These are phyloP conservation scores for Corrigiola litoralis DNA, from an alignment of 179 eudicot species.

Conservation along the genomic window DNA sequence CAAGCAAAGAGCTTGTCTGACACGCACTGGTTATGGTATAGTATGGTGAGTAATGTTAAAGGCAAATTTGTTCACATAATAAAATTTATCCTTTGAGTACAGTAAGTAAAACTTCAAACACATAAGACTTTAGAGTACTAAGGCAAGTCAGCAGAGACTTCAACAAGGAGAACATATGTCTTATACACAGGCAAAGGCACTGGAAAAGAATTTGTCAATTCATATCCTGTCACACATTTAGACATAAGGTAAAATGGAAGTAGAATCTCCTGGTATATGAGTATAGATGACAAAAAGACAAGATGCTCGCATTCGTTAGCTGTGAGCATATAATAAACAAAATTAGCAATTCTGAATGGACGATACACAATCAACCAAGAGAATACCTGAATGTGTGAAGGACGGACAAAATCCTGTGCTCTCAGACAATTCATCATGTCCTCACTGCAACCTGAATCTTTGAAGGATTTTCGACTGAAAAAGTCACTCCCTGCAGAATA, in stretches of 20 bases:
- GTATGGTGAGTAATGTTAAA: too few species aligned
- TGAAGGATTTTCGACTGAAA: slow-evolving; percentile 71
- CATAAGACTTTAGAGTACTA: neutral
- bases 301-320: neutral
- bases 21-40: too few species aligned
- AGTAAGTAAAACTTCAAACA: too few species aligned
- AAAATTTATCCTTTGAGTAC: too few species aligned
- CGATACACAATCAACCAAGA: neutral
- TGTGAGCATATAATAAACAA: slow-evolving; percentile 3
- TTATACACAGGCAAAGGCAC: neutral
- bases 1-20: too few species aligned
- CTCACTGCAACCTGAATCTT: slow-evolving; percentile 61
- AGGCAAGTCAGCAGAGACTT: neutral
- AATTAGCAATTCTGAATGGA: slow-evolving; percentile 7
- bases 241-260: neutral
- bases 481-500: slow-evolving; percentile 47
- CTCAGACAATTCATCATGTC: slow-evolving; percentile 55
- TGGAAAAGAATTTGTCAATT: neutral
- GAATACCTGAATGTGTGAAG: slow-evolving; percentile 81
- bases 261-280: neutral
- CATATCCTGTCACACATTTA: neutral
- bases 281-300: neutral
- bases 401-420: slow-evolving; percentile 50
- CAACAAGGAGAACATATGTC: neutral
- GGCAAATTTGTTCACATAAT: too few species aligned